Evolutionary conservation across 345 rosid genomes (phyloP).

Genomic region (Laguncularia racemosa): DNA sequence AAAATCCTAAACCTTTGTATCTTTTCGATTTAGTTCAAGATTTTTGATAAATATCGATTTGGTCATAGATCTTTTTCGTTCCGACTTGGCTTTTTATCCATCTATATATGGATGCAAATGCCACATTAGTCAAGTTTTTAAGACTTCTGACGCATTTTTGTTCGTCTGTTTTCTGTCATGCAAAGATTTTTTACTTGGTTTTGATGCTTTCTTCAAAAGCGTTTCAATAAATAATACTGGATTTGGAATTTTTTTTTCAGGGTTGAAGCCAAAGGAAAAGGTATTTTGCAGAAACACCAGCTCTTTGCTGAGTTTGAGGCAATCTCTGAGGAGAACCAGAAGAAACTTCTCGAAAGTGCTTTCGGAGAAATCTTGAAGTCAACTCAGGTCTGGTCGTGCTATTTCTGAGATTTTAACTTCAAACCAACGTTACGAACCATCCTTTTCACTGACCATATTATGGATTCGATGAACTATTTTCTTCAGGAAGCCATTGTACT

Average conservation of each 20-base stretch:
- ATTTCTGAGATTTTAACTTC: background rate
- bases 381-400: conserved; percentile 36
- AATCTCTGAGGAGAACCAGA: conserved; percentile 41
- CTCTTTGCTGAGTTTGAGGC: conserved; percentile 73
- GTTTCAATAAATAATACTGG: background rate
- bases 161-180: too few relatives aligned
- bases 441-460: background rate
- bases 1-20: too few relatives aligned
- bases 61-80: too few relatives aligned
- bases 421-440: background rate
- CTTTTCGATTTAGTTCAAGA: too few relatives aligned
- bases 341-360: conserved; percentile 46
- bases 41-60: too few relatives aligned
- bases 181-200: too few relatives aligned
- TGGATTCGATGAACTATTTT: background rate
- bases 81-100: too few relatives aligned
- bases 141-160: too few relatives aligned
- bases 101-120: too few relatives aligned
- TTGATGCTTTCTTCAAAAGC: too few relatives aligned
- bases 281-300: conserved; percentile 68
- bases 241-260: conserved; percentile 24
- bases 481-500: conserved; percentile 77
- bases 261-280: conserved; percentile 67
- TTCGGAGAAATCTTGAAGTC: conserved; percentile 59
- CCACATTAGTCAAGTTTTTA: too few relatives aligned